Base-by-base conservation (phyloP, 192 early-diverging fungal species). In the Coemansia sp. region DNA sequence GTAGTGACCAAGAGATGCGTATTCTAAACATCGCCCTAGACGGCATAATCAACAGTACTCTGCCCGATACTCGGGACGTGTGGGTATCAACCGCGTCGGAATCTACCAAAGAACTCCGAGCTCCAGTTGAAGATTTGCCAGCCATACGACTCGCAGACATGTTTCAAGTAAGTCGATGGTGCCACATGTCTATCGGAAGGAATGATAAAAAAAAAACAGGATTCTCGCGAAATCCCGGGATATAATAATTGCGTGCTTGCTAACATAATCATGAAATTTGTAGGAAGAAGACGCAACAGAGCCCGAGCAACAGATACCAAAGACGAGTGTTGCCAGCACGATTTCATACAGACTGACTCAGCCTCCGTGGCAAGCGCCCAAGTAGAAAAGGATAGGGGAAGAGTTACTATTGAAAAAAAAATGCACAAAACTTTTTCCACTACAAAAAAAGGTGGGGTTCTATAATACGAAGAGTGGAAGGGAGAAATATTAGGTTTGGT, bases 401-500 rank as follows among this genome's bases (percentile, higher is more conserved):
- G 13, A 34, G 9, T 51, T 31, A 31, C 2, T 18, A 60, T 16
- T n/a, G 27, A n/a, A n/a, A 27, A 18, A 4, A 8, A 18, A 47
- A 61, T 63, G 52, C 46, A 61, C 54, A 66, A 65, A 38, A 47
- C 27, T 33, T 40, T 20, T 27, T 59, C 20, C 27, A 42, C 11
- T 9, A 22, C n/a, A 51, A 29, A 62, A 67, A 67, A 66, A 10
- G 34, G 16, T 2, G 15, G 43, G 51, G 41, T 18, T 73, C 55
- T 60, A 73, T 73, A 54, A 40, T 72, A 72, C 71, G 38, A 18
- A 5, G 43, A 63, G 40, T 24, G 24, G 13, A 73, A 73, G 34
- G 38, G 27, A 61, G n/a, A 36, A 29, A 74, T 46, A 34, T 57
- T 38, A 38, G 11, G 13, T 12, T n/a, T 3, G 9, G 5, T 20